Evolutionary conservation across 257 asterid species (phyloP).

Genomic region (Solanum medicagineum): DNA sequence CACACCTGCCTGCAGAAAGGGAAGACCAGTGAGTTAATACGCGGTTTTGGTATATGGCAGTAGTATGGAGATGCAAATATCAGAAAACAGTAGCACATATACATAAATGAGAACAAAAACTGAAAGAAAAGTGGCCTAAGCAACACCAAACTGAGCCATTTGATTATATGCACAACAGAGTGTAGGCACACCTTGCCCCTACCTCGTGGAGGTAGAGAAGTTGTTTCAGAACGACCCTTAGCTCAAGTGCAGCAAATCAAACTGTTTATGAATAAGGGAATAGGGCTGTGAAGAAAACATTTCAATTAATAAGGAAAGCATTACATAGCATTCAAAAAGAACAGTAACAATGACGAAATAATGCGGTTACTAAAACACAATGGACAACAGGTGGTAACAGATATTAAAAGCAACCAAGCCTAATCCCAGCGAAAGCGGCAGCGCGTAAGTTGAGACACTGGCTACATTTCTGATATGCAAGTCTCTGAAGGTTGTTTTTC

Average conservation of each 20-base stretch:
- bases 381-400: no score
- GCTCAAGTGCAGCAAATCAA: no score
- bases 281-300: no score
- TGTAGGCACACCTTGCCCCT: background rate
- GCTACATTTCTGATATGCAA: background rate
- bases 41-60: background rate
- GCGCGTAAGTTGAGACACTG: background rate
- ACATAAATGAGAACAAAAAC: background rate
- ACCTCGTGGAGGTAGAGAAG: background rate
- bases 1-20: conserved; percentile 53
- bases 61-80: background rate
- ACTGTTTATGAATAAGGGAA: no score
- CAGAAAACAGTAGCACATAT: background rate
- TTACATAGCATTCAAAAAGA: no score
- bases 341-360: no score
- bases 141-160: background rate
- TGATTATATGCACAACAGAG: background rate
- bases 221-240: no score
- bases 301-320: no score
- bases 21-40: background rate
- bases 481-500: background rate
- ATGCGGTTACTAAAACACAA: no score
- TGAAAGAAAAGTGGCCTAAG: background rate
- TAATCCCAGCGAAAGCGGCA: background rate
- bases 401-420: background rate